Evolutionary conservation across 129 eudicot species (phyloP).

Genomic region (Arctium lappa): DNA sequence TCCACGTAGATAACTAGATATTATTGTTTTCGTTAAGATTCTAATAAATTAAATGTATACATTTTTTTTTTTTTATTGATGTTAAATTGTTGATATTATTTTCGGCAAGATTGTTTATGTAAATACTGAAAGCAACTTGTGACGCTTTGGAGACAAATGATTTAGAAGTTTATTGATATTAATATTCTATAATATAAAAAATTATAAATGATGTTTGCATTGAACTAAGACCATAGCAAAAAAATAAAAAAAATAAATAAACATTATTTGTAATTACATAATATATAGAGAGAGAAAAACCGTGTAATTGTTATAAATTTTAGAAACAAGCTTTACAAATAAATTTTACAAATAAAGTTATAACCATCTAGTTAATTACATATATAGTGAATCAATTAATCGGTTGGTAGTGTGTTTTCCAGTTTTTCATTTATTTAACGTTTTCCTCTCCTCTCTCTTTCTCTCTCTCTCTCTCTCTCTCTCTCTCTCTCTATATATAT

Average conservation of each 20-base stretch:
- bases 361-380: no score
- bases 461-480: no score
- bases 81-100: constrained; percentile 4
- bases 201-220: background rate
- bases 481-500: no score
- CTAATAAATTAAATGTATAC: background rate
- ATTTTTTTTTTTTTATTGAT: background rate
- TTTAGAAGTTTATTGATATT: background rate
- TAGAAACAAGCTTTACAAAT: no score
- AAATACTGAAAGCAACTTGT: background rate
- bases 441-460: no score
- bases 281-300: no score
- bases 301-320: no score
- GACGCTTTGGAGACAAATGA: background rate
- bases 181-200: background rate
- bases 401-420: no score
- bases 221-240: background rate
- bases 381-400: no score
- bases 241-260: no score
- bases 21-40: background rate
- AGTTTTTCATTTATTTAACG: no score
- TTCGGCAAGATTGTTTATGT: background rate
- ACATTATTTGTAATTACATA: background rate
- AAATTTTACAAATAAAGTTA: no score
- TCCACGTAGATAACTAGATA: constrained; percentile 22